phyloP scores from a whole-genome alignment of 2,329 filamentous ascomycete species.

The Fusarium piperis region DNA sequence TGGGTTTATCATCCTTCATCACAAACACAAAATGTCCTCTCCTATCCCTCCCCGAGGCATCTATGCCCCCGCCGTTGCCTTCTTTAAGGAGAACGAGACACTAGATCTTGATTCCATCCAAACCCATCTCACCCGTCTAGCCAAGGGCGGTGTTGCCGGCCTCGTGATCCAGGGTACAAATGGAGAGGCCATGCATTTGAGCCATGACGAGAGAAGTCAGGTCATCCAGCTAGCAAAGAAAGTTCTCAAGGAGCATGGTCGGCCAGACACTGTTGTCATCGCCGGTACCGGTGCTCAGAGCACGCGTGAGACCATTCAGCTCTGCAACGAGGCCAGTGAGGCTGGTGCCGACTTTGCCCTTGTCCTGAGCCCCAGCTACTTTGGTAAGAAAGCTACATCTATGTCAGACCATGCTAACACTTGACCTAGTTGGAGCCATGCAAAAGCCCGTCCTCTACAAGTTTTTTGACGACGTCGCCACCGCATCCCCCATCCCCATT shows the following conservation, averaged over 20 bases:
- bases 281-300: constrained; percentile 76
- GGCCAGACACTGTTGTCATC: constrained; percentile 68
- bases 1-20: background rate
- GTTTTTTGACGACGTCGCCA: constrained; percentile 68
- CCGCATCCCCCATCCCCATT: constrained; percentile 65
- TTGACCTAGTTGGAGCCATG: constrained; percentile 19
- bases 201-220: constrained; percentile 70
- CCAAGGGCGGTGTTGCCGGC: constrained; percentile 71
- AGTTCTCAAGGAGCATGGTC: constrained; percentile 67
- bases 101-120: constrained; percentile 63
- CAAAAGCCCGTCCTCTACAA: constrained; percentile 65
- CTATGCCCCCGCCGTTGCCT: constrained; percentile 70
- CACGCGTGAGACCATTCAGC: constrained; percentile 71
- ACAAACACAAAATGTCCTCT: background rate
- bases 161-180: constrained; percentile 79
- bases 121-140: constrained; percentile 67
- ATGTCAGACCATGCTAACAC: background rate
- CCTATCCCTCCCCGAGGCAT: constrained; percentile 52
- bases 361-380: constrained; percentile 75
- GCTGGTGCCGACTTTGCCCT: constrained; percentile 75
- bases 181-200: constrained; percentile 77
- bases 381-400: constrained; percentile 55
- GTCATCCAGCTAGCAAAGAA: constrained; percentile 70
- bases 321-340: constrained; percentile 70
- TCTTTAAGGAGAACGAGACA: constrained; percentile 66